Evolutionary conservation across 371 early-diverging fungal species (phyloP), one percentile per base, ranked within the genome.

Genomic region (Zopfochytrium polystomum): DNA sequence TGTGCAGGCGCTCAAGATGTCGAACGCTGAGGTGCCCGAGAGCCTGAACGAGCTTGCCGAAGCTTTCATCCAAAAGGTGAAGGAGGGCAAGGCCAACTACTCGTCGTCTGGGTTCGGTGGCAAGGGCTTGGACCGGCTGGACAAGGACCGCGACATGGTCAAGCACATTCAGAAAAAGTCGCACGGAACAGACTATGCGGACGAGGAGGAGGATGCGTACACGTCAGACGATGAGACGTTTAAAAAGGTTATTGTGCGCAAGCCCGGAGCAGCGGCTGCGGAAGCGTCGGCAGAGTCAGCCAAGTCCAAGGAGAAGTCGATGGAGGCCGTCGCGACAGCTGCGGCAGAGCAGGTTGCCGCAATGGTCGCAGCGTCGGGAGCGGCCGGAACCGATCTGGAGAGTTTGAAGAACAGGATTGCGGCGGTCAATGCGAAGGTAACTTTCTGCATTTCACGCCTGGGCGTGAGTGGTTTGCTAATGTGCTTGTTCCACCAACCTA

Each of bases 51-150:
- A 69, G 6, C 64, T 98, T 26, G 87, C 89, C 2, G 89, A 92
- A 56, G 55, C 65, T 13, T 97, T 95, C 75, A 83, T 88, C 55
- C 85, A 84, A 30, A 95, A 95, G 71, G 91, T 95, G 50, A 85
- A 89, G 38, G 79, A 84, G n/a, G 98, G 97, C 29, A 85, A 85
- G 26, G 96, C 88, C 34, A 85, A 89, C 23, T 81, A 82, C 33
- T 72, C 86, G 11, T 82, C 89, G n/a, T 87, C 89, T 26, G 98
- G 98, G 1, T 98, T 95, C 74, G 95, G 97, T 43, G 99, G 99
- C 48, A 95, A 95, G 68, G 99, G 99, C 22, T 79, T 98, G 32
- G 97, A 96, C 55, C 83, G 88, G 59, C 74, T 98, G 49, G 98
- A 96, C 60, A 87, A 90, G 65, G 93, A 97, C 62, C 86, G 98